These are phyloP conservation scores for Fomitopsis schrenkii DNA, from an alignment of 1,284 basidiomycete species.

Conservation along the genomic window DNA sequence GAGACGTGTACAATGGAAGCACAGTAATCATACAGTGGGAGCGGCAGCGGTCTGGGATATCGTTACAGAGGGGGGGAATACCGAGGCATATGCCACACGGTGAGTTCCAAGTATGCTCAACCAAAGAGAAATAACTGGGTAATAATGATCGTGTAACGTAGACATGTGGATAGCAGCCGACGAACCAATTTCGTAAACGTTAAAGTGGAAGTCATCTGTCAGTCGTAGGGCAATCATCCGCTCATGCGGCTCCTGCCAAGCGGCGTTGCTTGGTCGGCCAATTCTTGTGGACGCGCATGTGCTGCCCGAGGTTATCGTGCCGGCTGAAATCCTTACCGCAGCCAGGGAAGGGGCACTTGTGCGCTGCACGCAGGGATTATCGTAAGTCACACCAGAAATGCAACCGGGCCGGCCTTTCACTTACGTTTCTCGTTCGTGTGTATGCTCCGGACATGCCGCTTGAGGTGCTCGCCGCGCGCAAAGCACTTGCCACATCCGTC, in stretches of 20 bases:
- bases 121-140: constrained; percentile 8
- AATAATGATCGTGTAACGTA: constrained; percentile 13
- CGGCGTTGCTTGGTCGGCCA: constrained; percentile 27
- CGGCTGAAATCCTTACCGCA: constrained; percentile 83
- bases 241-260: constrained; percentile 14
- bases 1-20: constrained; percentile 1
- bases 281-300: constrained; percentile 71
- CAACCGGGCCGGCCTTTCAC: constrained; percentile 20
- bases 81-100: neutral
- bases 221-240: neutral
- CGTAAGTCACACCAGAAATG: neutral
- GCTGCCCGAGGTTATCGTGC: constrained; percentile 82
- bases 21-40: neutral
- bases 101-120: constrained; percentile 4
- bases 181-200: neutral
- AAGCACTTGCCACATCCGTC: constrained; percentile 78
- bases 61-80: constrained; percentile 1
- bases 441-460: constrained; percentile 73
- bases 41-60: neutral
- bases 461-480: constrained; percentile 73
- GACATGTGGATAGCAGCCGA: neutral
- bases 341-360: constrained; percentile 70
- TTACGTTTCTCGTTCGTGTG: constrained; percentile 82
- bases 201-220: neutral
- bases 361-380: constrained; percentile 41